phyloP scores from a whole-genome alignment of 331 rosid genomes.

The Dryas integrifolia region DNA sequence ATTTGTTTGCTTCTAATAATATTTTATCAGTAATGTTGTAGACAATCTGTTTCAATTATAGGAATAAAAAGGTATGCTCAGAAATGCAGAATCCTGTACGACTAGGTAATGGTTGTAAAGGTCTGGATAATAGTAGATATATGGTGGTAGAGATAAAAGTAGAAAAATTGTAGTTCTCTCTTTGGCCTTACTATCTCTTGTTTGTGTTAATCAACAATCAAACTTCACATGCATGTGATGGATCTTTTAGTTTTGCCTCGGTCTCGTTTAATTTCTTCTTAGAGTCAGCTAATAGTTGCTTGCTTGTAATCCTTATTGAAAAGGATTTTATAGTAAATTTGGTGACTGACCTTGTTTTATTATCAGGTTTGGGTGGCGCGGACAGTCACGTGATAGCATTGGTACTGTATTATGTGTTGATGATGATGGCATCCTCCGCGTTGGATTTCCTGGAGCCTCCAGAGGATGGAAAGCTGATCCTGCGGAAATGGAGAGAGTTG shows the following conservation, averaged over 20 bases:
- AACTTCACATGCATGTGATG: neutral
- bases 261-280: neutral
- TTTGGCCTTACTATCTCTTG: neutral
- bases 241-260: neutral
- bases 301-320: neutral
- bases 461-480: conserved; percentile 99
- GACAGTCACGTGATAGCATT: conserved; percentile 91
- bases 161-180: neutral
- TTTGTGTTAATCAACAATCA: neutral
- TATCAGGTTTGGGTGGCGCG: conserved; percentile 98
- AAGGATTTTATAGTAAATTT: conserved; percentile 19
- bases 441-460: conserved; percentile 99
- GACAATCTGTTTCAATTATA: neutral
- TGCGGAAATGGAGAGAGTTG: conserved; percentile 98
- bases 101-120: neutral
- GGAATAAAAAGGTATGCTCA: neutral
- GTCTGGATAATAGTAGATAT: neutral
- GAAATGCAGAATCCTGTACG: neutral
- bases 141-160: neutral
- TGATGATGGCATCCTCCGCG: conserved; percentile 94
- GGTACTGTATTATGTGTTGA: conserved; percentile 97
- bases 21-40: neutral
- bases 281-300: neutral
- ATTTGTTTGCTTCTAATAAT: neutral
- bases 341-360: conserved; percentile 22